Evolutionary conservation across 2,329 filamentous ascomycete species (phyloP).

Genomic region (Chaetomium sp.): DNA sequence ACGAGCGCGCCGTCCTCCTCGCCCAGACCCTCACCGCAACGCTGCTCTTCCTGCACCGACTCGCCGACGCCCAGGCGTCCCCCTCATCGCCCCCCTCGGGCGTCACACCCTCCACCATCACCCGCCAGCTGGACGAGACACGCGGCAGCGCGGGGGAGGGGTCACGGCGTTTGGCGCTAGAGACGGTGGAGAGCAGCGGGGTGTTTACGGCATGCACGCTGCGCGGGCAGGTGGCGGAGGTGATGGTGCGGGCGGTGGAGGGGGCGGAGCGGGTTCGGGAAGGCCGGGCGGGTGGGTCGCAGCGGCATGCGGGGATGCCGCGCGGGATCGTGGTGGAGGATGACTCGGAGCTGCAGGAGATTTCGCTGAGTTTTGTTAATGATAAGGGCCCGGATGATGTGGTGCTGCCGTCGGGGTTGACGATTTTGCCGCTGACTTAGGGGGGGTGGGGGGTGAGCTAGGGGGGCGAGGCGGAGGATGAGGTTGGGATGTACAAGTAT

Average conservation of each 20-base stretch:
- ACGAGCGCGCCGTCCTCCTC: slow-evolving; percentile 35
- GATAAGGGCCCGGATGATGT: slow-evolving; percentile 31
- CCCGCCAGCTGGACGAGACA: slow-evolving; percentile 27
- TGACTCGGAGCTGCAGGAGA: slow-evolving; percentile 33
- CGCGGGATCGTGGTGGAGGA: slow-evolving; percentile 26
- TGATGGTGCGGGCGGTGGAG: slow-evolving; percentile 30
- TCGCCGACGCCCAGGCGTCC: slow-evolving; percentile 33
- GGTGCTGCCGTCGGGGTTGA: slow-evolving; percentile 34
- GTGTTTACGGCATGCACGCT: slow-evolving; percentile 32
- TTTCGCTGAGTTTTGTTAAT: slow-evolving; percentile 34
- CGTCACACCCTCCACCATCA: slow-evolving; percentile 20
- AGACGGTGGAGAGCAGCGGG: slow-evolving; percentile 30
- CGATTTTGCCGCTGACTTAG: slow-evolving; percentile 34
- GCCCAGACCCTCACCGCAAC: slow-evolving; percentile 30
- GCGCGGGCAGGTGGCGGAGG: slow-evolving; percentile 27
- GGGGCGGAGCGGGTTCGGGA: slow-evolving; percentile 21
- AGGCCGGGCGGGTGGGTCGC: neutral
- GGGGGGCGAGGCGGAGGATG: neutral
- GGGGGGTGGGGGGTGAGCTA: neutral
- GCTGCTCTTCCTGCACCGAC: slow-evolving; percentile 32
- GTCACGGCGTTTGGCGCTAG: slow-evolving; percentile 26
- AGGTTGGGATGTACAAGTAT: too few species aligned
- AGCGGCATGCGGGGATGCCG: neutral
- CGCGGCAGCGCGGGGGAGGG: slow-evolving; percentile 3
- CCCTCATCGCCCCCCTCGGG: slow-evolving; percentile 15